Base-by-base conservation (phyloP, 352 stramenopile species). In the Phytophthora palmivora region DNA sequence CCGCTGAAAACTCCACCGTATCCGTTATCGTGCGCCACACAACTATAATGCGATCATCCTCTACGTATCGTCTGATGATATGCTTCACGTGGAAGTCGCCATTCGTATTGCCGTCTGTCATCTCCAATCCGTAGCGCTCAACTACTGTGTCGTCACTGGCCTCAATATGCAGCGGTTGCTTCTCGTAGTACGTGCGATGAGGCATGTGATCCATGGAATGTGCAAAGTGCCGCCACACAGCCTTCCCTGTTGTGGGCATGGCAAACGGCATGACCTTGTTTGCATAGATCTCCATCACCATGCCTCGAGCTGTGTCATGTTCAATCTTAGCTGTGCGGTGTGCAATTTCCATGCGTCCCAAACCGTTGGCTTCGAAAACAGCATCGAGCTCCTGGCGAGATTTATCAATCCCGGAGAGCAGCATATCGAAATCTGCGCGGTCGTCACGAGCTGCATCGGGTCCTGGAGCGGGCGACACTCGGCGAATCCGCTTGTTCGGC, bases 271-370 rank as follows among this genome's bases (percentile, higher is more conserved):
- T 75, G 16, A 75, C 43, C 15, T 74, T 74, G 52, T 75, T 78
- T 18, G 70, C 70, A 34, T 72, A 75, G 48, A 78, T 75, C 39
- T 78, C 65, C 60, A 74, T 74, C 45, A 78, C 70, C 45, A 75
- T 78, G 21, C 65, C 60, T 26, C 57, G 48, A 32, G 61, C 63
- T 24, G 54, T 66, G 39, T 78, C 66, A 28, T 75, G 70, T 32
- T 70, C 57, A 30, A 78, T 71, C 47, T 70, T 72, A 15, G 61
- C 70, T 4, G 68, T 72, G 47, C 70, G 66, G 32, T 75, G 54
- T 0, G 61, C 56, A 32, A 52, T 70, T 60, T 75, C 66, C 53
- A 75, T 72, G 26, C 57, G 57, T 12, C 66, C 52, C 19, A 78
- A 55, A 18, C 70, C 65, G 37, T 77, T 77, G 16, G 69, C 65